Percentiles rank a stretch among this genome's conserved stretches.
Conservation (phyloP, 2,329 filamentous ascomycete genomes). For the Trichophyton simii region DNA sequence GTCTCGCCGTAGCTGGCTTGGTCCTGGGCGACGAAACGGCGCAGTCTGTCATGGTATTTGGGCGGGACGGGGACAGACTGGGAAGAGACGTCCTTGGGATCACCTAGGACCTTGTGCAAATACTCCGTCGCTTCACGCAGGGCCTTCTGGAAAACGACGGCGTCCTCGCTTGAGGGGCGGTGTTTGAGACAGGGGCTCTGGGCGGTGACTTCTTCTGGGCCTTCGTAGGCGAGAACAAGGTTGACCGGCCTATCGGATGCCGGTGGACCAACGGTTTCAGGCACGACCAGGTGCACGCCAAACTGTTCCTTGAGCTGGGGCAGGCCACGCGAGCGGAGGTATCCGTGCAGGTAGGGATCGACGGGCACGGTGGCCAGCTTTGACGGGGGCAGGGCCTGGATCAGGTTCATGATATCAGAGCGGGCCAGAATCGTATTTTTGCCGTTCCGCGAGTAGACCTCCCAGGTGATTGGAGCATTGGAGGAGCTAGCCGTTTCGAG, state of each 20-base stretch:
- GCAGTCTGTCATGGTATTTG: conserved; percentile 53
- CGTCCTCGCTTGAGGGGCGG: conserved; percentile 43
- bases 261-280: conserved; percentile 29
- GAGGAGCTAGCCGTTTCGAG: conserved; percentile 47
- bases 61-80: conserved; percentile 42
- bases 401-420: conserved; percentile 38
- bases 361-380: conserved; percentile 33
- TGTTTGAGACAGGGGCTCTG: conserved; percentile 45
- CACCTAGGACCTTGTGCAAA: conserved; percentile 41
- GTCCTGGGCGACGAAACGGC: conserved; percentile 46
- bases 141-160: conserved; percentile 44
- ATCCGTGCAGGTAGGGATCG: conserved; percentile 39
- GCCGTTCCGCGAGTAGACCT: conserved; percentile 74
- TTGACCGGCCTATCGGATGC: conserved; percentile 24
- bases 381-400: conserved; percentile 37
- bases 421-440: conserved; percentile 53
- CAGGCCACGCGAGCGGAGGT: conserved; percentile 30
- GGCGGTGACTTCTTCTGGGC: conserved; percentile 14
- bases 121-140: conserved; percentile 48
- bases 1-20: conserved; percentile 39
- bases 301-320: conserved; percentile 30
- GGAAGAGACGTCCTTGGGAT: conserved; percentile 44
- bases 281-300: conserved; percentile 38
- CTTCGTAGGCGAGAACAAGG: conserved; percentile 41
- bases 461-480: conserved; percentile 55